phyloP scores from a whole-genome alignment of 805 yeast genomes.

The Scheffersomyces spartinae region DNA sequence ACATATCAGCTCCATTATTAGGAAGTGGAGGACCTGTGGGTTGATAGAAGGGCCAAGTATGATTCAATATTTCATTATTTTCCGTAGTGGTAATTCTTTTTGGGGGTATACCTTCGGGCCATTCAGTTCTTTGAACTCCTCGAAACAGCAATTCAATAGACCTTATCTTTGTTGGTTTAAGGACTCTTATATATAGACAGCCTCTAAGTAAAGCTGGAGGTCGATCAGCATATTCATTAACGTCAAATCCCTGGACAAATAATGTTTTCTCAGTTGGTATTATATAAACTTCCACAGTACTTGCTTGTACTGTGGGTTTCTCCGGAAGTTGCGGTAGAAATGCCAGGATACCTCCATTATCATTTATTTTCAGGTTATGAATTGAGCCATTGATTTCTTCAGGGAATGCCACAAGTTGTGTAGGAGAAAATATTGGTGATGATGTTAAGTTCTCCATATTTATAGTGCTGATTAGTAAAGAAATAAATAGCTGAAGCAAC shows the following conservation, averaged over 20 bases:
- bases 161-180: constrained; percentile 65
- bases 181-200: constrained; percentile 53
- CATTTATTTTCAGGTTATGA: no score
- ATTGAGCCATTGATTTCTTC: no score
- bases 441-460: no score
- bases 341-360: no score
- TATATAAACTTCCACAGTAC: constrained; percentile 58
- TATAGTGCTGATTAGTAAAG: no score
- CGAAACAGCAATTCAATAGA: constrained; percentile 46
- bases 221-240: constrained; percentile 46
- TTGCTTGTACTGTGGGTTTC: constrained; percentile 48
- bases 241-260: constrained; percentile 73
- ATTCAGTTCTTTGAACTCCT: constrained; percentile 72
- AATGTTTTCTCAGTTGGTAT: constrained; percentile 71
- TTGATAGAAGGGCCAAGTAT: constrained; percentile 83
- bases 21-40: constrained; percentile 9
- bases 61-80: constrained; percentile 52
- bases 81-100: constrained; percentile 60
- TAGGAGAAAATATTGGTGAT: no score
- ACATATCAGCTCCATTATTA: constrained; percentile 39
- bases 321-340: constrained; percentile 43
- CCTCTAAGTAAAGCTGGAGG: constrained; percentile 82
- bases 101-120: constrained; percentile 99
- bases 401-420: no score
- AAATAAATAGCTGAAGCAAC: no score